Evolutionary conservation across 1,284 basidiomycete species (phyloP).

Genomic region (Boletellus deceptivus): DNA sequence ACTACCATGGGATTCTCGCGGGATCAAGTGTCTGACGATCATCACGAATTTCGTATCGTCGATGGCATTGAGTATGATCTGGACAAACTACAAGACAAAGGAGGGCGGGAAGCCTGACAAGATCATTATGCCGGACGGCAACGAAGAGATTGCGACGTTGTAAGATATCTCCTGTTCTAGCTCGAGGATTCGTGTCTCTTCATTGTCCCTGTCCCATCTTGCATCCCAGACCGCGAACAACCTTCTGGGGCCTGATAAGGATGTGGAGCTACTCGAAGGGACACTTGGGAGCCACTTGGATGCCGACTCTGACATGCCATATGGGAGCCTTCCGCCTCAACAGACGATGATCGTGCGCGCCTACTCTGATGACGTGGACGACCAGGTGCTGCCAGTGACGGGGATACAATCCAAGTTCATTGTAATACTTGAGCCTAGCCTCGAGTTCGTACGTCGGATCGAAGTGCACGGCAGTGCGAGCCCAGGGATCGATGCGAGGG

Average conservation of each 20-base stretch:
- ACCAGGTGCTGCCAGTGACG: constrained; percentile 65
- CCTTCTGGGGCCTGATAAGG: constrained; percentile 18
- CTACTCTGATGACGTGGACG: constrained; percentile 92
- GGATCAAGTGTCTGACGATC: too few relatives aligned
- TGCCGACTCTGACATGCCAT: constrained; percentile 72
- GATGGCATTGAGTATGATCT: too few relatives aligned
- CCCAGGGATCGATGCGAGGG: constrained; percentile 79
- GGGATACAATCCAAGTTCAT: constrained; percentile 91
- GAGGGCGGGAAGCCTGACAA: constrained; percentile 32
- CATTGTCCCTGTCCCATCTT: constrained; percentile 13
- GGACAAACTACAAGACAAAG: constrained; percentile 5
- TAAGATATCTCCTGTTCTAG: constrained; percentile 4
- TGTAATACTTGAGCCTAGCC: constrained; percentile 93
- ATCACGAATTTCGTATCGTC: too few relatives aligned
- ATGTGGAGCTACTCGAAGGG: constrained; percentile 35
- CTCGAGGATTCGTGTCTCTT: background rate
- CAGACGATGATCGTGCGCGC: constrained; percentile 85
- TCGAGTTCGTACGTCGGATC: constrained; percentile 88
- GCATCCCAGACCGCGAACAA: constrained; percentile 20
- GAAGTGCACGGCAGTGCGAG: constrained; percentile 89
- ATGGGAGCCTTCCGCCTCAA: constrained; percentile 78
- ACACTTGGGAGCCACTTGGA: constrained; percentile 28
- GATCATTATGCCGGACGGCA: constrained; percentile 48
- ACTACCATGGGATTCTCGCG: too few relatives aligned
- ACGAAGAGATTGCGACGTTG: constrained; percentile 36